Conservation (phyloP, 2,329 filamentous ascomycete genomes). For the Lithohypha guttulata region DNA sequence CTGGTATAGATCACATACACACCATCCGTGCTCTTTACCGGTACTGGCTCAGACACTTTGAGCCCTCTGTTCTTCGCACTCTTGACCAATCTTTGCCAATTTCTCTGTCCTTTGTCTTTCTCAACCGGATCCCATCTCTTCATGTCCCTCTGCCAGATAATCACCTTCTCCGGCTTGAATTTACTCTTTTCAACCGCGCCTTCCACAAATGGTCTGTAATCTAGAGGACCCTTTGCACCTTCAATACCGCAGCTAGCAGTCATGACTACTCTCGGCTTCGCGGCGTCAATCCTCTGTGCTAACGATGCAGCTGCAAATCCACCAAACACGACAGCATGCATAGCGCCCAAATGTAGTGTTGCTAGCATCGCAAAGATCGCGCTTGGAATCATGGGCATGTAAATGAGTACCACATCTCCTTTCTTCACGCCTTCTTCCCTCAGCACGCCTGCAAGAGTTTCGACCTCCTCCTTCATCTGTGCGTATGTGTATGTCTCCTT, state of each 20-base stretch:
- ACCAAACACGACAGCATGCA: constrained; percentile 88
- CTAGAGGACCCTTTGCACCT: constrained; percentile 64
- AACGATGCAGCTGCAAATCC: constrained; percentile 75
- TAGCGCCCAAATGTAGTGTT: constrained; percentile 66
- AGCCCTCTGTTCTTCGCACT: constrained; percentile 57
- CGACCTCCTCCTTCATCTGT: constrained; percentile 66
- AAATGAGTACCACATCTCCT: constrained; percentile 81
- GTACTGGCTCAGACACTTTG: constrained; percentile 58
- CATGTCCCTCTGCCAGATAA: constrained; percentile 78
- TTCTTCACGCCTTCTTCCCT: constrained; percentile 69
- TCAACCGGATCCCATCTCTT: constrained; percentile 61
- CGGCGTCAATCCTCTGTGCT: constrained; percentile 79
- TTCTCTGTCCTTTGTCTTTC: constrained; percentile 57
- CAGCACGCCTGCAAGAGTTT: constrained; percentile 69
- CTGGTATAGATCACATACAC: constrained; percentile 90
- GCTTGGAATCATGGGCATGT: constrained; percentile 95
- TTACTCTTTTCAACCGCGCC: constrained; percentile 57
- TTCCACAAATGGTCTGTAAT: constrained; percentile 67
- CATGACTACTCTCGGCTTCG: constrained; percentile 62
- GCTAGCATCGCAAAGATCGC: constrained; percentile 80
- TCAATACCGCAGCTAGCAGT: constrained; percentile 91
- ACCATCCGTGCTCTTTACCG: constrained; percentile 64
- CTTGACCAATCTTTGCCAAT: constrained; percentile 68
- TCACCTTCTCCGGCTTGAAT: constrained; percentile 60
- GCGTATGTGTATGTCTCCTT: constrained; percentile 66